These are phyloP conservation scores for Xerocomus cyaneibrunnescens DNA, from an alignment of 1,284 basidiomycete genomes.

Conservation along the genomic window DNA sequence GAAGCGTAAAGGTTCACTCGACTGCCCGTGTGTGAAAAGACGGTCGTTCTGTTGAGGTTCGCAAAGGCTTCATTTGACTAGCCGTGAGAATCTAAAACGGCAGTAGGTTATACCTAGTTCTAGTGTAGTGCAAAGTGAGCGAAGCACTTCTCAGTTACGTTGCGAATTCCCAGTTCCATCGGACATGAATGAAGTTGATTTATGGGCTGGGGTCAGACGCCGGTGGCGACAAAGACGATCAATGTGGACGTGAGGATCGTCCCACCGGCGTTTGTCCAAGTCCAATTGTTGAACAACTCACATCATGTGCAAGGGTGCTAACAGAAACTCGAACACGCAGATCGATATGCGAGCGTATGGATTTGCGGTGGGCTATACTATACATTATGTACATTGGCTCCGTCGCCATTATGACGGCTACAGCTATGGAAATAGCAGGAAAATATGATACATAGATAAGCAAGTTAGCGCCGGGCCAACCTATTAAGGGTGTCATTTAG, in stretches of 20 bases:
- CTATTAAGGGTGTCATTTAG: conserved; percentile 3
- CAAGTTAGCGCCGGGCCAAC: conserved; percentile 22
- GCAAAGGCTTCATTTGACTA: background rate
- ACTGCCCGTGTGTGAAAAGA: background rate
- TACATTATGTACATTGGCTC: conserved; percentile 25
- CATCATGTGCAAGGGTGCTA: background rate
- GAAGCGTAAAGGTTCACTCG: conserved; percentile 1
- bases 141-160: conserved; percentile 5
- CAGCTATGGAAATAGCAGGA: conserved; percentile 11
- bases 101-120: background rate
- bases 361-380: conserved; percentile 6
- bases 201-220: conserved; percentile 5
- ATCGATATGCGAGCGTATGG: background rate
- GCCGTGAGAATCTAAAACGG: background rate
- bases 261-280: background rate
- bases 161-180: conserved; percentile 7
- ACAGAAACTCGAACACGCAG: background rate
- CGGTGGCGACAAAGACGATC: conserved; percentile 21
- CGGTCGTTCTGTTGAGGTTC: no score
- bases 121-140: background rate
- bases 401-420: conserved; percentile 1
- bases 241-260: conserved; percentile 19
- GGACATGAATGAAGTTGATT: conserved; percentile 26
- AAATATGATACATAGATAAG: conserved; percentile 31
- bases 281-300: background rate